phyloP scores from a whole-genome alignment of 2,329 filamentous ascomycete genomes.

The Plenodomus biglobosus region DNA sequence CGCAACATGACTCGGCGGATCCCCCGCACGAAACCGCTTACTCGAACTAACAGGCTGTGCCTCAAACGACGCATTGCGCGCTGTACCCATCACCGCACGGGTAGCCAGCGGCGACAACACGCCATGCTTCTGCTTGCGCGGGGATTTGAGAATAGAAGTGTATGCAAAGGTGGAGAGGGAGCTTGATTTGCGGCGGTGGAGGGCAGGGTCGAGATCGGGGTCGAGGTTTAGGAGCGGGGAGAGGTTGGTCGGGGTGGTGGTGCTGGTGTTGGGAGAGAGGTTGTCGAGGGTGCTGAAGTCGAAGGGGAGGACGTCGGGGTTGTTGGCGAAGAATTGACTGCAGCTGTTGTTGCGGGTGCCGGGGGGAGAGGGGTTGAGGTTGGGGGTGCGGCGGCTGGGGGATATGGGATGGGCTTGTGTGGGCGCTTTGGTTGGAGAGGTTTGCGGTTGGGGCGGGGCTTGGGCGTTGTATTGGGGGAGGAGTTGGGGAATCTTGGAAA shows the following conservation, averaged over 20 bases:
- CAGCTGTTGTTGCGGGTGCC: conserved; percentile 1
- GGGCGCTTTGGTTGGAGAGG: background rate
- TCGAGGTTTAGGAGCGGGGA: background rate
- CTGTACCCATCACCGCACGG: background rate
- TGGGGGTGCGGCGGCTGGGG: background rate
- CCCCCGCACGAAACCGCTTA: conserved; percentile 14
- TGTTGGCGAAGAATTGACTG: background rate
- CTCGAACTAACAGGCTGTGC: conserved; percentile 19
- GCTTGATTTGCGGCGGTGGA: conserved; percentile 12
- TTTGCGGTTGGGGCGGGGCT: background rate
- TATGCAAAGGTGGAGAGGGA: conserved; percentile 6
- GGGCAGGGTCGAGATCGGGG: no score
- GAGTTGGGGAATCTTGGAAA: background rate
- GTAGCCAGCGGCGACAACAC: no score
- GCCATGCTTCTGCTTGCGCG: no score
- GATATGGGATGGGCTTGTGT: background rate
- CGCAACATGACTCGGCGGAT: conserved; percentile 15
- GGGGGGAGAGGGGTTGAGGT: background rate
- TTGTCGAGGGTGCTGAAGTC: background rate
- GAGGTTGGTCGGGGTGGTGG: background rate
- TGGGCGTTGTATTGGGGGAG: background rate
- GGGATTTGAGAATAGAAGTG: no score
- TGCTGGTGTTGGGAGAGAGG: background rate
- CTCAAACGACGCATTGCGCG: conserved; percentile 15
- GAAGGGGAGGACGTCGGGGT: background rate